Conservation (phyloP, 345 rosid species). For the sweet orange (Citrus sinensis) region DNA sequence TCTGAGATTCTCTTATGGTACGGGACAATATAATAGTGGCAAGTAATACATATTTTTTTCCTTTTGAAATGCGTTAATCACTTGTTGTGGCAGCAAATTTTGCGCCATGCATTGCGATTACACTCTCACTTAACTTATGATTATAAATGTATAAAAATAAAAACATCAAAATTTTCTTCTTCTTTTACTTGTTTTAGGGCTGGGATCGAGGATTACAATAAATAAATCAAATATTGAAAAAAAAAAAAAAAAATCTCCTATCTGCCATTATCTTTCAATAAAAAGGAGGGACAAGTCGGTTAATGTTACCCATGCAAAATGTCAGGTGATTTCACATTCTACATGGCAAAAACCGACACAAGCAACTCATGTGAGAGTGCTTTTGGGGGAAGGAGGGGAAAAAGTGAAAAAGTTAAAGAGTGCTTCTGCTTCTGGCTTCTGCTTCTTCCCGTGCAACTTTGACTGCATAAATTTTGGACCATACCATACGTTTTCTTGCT, state of each 20-base stretch:
- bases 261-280: neutral
- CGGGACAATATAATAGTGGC: neutral
- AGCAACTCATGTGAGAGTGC: constrained; percentile 27
- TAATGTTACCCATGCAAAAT: constrained; percentile 27
- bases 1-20: constrained; percentile 3
- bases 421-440: constrained; percentile 3
- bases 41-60: neutral
- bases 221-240: neutral
- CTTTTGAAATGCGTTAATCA: constrained; percentile 10
- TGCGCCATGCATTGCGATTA: constrained; percentile 8
- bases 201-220: neutral
- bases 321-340: constrained; percentile 25
- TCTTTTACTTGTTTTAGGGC: neutral
- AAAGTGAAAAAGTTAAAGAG: neutral
- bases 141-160: neutral
- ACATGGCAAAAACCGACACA: constrained; percentile 16
- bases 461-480: neutral
- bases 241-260: neutral
- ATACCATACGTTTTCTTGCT: neutral
- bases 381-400: neutral
- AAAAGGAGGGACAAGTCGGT: neutral
- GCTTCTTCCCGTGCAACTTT: constrained; percentile 10
- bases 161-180: neutral
- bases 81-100: constrained; percentile 20
- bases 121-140: neutral